Conservation (phyloP, 345 rosid genomes). For the Eucalyptus fibrosa region DNA sequence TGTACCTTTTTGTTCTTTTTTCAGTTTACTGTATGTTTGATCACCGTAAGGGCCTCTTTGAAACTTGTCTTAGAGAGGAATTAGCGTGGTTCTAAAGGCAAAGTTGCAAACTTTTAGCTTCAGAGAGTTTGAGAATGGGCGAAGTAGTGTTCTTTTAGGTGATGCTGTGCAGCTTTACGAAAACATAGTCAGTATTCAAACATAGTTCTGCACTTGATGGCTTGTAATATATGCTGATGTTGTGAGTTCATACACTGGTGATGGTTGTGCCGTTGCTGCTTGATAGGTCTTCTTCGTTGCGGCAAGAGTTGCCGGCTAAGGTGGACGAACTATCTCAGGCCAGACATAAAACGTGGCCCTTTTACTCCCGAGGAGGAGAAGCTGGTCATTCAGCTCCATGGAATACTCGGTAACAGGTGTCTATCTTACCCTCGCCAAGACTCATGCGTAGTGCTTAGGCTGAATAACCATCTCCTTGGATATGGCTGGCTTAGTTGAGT, state of each 20-base stretch:
- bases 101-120: background rate
- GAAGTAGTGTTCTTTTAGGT: background rate
- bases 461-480: background rate
- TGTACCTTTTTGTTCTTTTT: background rate
- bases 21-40: background rate
- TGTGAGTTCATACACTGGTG: background rate
- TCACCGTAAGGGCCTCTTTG: background rate
- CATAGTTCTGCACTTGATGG: background rate
- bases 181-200: background rate
- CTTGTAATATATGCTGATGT: background rate
- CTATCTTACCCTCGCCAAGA: background rate
- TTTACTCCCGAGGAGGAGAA: conserved; percentile 85
- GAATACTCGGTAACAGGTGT: conserved; percentile 92
- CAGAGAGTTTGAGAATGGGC: background rate
- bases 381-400: conserved; percentile 89
- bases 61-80: background rate
- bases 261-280: background rate
- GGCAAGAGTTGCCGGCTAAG: conserved; percentile 98
- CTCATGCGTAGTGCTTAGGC: background rate
- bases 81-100: background rate
- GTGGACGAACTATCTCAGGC: conserved; percentile 93
- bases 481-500: background rate
- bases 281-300: conserved; percentile 76
- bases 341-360: conserved; percentile 93
- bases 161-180: background rate